phyloP scores from a whole-genome alignment of 2,329 filamentous ascomycete species.

The Nothophaeocryptopus gaeumannii region DNA sequence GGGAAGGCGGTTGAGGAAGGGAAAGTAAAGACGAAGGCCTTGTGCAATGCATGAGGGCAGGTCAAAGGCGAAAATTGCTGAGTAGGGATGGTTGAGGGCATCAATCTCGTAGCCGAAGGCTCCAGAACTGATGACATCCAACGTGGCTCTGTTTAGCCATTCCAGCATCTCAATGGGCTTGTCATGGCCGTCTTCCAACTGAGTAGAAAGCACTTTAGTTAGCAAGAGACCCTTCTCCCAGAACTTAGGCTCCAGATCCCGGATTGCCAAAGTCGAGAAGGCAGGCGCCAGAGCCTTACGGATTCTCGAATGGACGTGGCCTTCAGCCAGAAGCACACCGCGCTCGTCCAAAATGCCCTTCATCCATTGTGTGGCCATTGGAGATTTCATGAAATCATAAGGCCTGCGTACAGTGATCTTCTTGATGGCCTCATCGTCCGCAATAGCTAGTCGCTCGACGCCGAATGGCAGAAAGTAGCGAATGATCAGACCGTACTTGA shows the following conservation, averaged over 20 bases:
- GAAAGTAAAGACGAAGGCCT: not conserved
- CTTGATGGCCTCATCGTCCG: constrained; percentile 1
- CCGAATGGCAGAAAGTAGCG: constrained; percentile 1
- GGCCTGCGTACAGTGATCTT: not conserved
- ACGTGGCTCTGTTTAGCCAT: not conserved
- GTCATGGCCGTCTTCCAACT: not conserved
- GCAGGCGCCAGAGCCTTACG: not conserved
- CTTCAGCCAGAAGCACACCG: constrained; percentile 1
- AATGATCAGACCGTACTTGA: not conserved
- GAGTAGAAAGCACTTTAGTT: not conserved
- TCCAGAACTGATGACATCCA: constrained; percentile 1
- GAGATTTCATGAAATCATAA: not conserved
- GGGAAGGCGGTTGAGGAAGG: not conserved
- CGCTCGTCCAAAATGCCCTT: not conserved
- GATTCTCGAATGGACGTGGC: not conserved
- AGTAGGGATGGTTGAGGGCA: not conserved
- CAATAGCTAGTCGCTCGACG: not conserved
- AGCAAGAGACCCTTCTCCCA: not conserved
- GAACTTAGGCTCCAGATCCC: not conserved
- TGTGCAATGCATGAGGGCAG: not conserved
- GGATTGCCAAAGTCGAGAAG: not conserved
- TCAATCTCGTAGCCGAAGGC: not conserved
- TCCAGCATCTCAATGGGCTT: not conserved
- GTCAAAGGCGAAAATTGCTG: not conserved
- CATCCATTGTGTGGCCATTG: not conserved